These are phyloP conservation scores for Sabuloglossum arenarium DNA, from an alignment of 495 filamentous ascomycete genomes.

Conservation along the genomic window DNA sequence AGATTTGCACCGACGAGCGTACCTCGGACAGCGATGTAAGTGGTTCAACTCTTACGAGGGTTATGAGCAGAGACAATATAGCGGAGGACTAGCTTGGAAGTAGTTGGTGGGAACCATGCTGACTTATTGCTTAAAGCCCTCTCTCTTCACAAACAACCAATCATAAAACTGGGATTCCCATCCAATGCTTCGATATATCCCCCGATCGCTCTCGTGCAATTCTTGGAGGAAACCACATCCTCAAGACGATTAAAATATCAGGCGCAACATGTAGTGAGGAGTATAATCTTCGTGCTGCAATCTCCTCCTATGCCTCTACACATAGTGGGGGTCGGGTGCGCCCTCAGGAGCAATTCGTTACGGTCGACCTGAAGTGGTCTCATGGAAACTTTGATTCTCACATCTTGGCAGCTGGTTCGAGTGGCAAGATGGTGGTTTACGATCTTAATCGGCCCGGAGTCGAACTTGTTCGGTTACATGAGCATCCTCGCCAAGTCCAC, in stretches of 20 bases:
- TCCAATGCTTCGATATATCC: slow-evolving; percentile 59
- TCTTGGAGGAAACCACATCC: slow-evolving; percentile 60
- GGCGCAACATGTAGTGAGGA: slow-evolving; percentile 52
- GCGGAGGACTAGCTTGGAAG: not conserved
- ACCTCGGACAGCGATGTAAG: not conserved
- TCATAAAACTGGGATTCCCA: slow-evolving; percentile 50
- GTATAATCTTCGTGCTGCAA: slow-evolving; percentile 57
- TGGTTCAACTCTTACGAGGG: not conserved
- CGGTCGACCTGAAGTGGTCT: slow-evolving; percentile 73
- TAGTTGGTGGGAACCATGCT: not conserved
- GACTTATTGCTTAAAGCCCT: slow-evolving; percentile 24
- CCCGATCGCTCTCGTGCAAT: slow-evolving; percentile 55
- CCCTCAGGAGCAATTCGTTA: slow-evolving; percentile 13
- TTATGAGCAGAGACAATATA: too few relatives aligned
- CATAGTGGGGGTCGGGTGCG: slow-evolving; percentile 24
- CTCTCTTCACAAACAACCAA: slow-evolving; percentile 50
- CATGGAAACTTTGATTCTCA: slow-evolving; percentile 39
- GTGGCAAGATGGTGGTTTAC: slow-evolving; percentile 73
- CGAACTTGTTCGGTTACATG: slow-evolving; percentile 57
- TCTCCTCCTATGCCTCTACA: slow-evolving; percentile 44
- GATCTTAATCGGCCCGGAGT: slow-evolving; percentile 55
- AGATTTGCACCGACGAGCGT: slow-evolving; percentile 2
- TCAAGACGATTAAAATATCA: slow-evolving; percentile 62
- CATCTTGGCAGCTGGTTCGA: slow-evolving; percentile 68
- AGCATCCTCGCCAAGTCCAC: slow-evolving; percentile 85